These are phyloP conservation scores for Chlamydomonas incerta DNA, from an alignment of 139 green algal species.

Conservation along the genomic window DNA sequence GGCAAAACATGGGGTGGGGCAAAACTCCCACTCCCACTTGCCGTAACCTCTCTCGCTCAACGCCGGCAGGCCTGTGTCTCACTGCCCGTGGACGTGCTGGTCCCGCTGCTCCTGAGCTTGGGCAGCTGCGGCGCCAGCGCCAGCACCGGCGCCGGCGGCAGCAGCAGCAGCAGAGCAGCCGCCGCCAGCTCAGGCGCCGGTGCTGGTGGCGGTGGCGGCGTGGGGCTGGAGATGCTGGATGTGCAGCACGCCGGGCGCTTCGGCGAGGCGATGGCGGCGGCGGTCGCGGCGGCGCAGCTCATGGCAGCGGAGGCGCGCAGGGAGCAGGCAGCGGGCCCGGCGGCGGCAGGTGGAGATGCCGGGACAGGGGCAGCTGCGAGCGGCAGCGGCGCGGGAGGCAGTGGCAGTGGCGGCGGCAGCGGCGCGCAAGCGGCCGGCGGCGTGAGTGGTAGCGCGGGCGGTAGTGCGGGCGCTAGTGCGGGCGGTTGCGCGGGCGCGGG, in stretches of 20 bases:
- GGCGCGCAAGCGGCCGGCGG: not conserved
- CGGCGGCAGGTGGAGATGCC: no score
- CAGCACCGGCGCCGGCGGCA: not conserved
- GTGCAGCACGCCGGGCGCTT: slow-evolving; percentile 47
- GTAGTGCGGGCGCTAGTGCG: not conserved
- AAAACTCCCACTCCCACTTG: no score
- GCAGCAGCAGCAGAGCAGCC: not conserved
- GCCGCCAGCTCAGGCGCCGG: not conserved
- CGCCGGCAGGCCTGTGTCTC: slow-evolving; percentile 46
- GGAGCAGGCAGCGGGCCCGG: not conserved
- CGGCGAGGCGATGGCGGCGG: slow-evolving; percentile 20
- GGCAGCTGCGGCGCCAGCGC: not conserved
- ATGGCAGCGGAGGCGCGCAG: not conserved
- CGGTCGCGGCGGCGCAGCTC: slow-evolving; percentile 19
- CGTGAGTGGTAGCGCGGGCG: not conserved
- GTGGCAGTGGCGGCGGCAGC: not conserved
- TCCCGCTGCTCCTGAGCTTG: not conserved
- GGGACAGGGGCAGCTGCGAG: not conserved
- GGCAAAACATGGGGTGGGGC: no score
- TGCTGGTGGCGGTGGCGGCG: not conserved
- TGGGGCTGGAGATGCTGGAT: slow-evolving; percentile 48
- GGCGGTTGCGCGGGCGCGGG: no score
- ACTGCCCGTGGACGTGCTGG: slow-evolving; percentile 25
- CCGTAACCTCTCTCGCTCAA: no score
- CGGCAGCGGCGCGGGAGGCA: not conserved